Percentiles rank a stretch among this genome's conserved stretches.
Conservation (phyloP, 305 asterid genomes). For the Fraxinus xanthoxyloides region DNA sequence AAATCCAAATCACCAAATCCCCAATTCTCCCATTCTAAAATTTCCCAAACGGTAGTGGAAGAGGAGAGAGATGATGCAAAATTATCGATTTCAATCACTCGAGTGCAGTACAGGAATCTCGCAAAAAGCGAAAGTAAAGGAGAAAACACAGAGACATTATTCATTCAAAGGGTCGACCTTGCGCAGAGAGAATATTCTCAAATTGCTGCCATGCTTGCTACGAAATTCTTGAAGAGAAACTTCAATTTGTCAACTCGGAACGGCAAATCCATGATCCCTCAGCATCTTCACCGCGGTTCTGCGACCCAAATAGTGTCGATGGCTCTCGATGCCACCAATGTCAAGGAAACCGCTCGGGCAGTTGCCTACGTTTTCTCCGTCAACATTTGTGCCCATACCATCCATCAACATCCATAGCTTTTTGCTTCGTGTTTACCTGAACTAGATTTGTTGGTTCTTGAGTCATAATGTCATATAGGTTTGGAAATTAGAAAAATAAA, state of each 20-base stretch:
- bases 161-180: slow-evolving; percentile 31
- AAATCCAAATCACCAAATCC: too few species aligned
- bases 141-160: slow-evolving; percentile 28
- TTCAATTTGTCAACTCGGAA: slow-evolving; percentile 64
- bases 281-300: slow-evolving; percentile 83
- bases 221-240: slow-evolving; percentile 64
- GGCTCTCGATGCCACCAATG: slow-evolving; percentile 63
- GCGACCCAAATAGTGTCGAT: slow-evolving; percentile 69
- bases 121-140: background rate
- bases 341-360: slow-evolving; percentile 56
- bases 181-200: slow-evolving; percentile 41
- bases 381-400: slow-evolving; percentile 21
- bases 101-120: background rate
- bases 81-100: background rate
- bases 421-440: slow-evolving; percentile 3
- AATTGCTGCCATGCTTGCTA: slow-evolving; percentile 43
- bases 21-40: too few species aligned
- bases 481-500: background rate
- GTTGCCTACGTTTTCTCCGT: slow-evolving; percentile 27
- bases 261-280: slow-evolving; percentile 77
- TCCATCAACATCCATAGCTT: slow-evolving; percentile 10
- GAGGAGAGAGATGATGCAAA: background rate
- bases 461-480: background rate
- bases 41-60: too few species aligned
- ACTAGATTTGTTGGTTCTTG: background rate